phyloP scores from a whole-genome alignment of 2,329 filamentous ascomycete genomes.

The Ophiostoma piceae region DNA sequence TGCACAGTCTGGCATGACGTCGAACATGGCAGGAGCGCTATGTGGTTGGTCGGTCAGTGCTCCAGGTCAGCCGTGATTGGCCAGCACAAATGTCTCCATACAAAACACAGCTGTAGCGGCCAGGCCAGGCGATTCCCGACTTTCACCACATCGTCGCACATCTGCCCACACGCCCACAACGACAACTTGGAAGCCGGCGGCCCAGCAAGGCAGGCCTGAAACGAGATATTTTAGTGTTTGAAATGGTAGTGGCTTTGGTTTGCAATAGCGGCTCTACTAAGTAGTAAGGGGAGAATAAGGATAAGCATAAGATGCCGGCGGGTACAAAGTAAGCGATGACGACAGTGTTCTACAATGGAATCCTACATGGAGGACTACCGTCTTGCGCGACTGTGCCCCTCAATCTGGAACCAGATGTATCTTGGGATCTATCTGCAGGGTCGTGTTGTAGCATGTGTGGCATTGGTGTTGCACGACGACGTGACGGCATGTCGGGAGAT shows the following conservation, averaged over 20 bases:
- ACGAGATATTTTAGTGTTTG: neutral
- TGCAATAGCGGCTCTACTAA: neutral
- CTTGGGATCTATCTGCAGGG: neutral
- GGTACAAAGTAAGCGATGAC: neutral
- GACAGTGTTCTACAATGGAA: neutral
- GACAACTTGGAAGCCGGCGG: neutral
- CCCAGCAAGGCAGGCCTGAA: constrained; percentile 1
- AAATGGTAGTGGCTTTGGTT: neutral
- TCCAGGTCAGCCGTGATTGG: neutral
- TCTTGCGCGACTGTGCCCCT: neutral
- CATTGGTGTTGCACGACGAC: neutral
- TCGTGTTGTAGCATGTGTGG: neutral
- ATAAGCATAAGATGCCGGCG: neutral
- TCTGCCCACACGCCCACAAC: neutral
- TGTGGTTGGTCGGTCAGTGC: constrained; percentile 7
- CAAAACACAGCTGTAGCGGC: neutral
- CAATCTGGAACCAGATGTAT: neutral
- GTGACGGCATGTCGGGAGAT: neutral
- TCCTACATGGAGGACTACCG: neutral
- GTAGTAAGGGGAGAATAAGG: neutral
- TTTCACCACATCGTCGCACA: neutral
- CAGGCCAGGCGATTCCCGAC: constrained; percentile 6
- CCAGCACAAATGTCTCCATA: neutral
- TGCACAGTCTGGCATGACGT: constrained; percentile 11
- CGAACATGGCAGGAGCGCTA: neutral